Evolutionary conservation across 106 monocot genomes (phyloP).

Genomic region (Dioscorea dumetorum): DNA sequence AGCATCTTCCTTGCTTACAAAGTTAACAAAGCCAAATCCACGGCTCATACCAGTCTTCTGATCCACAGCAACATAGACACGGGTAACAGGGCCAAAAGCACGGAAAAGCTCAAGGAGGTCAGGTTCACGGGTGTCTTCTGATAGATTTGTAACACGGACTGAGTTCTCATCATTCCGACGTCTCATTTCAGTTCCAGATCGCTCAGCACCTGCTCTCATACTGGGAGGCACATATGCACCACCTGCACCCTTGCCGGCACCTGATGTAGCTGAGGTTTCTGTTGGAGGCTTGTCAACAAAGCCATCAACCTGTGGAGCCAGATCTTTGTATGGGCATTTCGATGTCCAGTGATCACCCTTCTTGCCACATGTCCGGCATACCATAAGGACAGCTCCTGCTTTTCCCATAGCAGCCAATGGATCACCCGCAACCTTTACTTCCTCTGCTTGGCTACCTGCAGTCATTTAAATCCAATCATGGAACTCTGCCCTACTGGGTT

Average conservation of each 20-base stretch:
- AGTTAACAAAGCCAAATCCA: constrained; percentile 92
- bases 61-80: constrained; percentile 83
- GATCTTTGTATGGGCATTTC: constrained; percentile 84
- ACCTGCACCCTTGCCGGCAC: constrained; percentile 17
- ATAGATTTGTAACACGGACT: constrained; percentile 80
- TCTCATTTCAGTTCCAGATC: constrained; percentile 44
- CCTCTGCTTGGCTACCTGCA: constrained; percentile 63
- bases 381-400: constrained; percentile 70
- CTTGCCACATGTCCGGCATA: constrained; percentile 79
- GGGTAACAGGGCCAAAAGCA: constrained; percentile 71
- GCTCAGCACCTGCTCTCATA: constrained; percentile 46
- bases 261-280: constrained; percentile 19
- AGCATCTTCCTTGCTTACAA: constrained; percentile 76
- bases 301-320: constrained; percentile 37
- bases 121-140: constrained; percentile 85
- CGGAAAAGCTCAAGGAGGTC: constrained; percentile 90
- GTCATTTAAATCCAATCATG: too few species aligned
- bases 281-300: constrained; percentile 40
- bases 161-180: constrained; percentile 94
- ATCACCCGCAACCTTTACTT: constrained; percentile 53
- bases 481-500: too few species aligned
- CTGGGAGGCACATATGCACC: constrained; percentile 55
- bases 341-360: constrained; percentile 97
- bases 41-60: constrained; percentile 83
- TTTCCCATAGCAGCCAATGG: constrained; percentile 30